phyloP scores from a whole-genome alignment of 441 rosid genomes.

The Lagerstroemia fauriei region DNA sequence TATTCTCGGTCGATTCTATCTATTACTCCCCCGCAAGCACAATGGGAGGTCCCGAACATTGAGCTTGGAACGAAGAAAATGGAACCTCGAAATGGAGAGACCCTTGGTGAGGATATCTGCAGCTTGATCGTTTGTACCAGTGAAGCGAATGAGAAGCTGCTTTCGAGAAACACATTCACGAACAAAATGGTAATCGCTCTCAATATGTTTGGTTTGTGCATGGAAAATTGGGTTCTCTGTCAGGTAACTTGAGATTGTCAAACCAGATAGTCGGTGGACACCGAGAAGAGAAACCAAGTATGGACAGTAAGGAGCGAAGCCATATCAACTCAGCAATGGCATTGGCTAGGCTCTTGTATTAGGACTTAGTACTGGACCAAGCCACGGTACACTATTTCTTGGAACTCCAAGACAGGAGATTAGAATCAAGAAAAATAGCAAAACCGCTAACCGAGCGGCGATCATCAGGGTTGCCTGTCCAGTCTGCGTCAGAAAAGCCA shows the following conservation, averaged over 20 bases:
- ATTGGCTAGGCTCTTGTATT: not conserved
- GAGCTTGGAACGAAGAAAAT: too few species aligned
- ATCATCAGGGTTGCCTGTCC: not conserved
- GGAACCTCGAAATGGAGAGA: too few species aligned
- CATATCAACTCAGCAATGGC: not conserved
- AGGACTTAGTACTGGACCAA: not conserved
- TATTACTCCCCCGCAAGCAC: too few species aligned
- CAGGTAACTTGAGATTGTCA: not conserved
- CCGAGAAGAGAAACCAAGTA: not conserved
- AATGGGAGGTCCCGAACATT: too few species aligned
- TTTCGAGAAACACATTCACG: not conserved
- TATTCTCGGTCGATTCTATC: too few species aligned
- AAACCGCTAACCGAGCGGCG: too few species aligned
- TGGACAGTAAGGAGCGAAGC: not conserved
- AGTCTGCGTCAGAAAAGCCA: not conserved
- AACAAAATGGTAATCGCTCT: not conserved
- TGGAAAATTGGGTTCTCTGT: not conserved
- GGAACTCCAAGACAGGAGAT: not conserved
- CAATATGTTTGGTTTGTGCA: not conserved
- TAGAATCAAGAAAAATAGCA: not conserved
- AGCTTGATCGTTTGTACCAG: not conserved
- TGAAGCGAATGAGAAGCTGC: not conserved
- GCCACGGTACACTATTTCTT: not conserved
- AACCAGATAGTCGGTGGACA: not conserved
- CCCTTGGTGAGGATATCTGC: not conserved